Evolutionary conservation across 1,139 yeast genomes (phyloP), one percentile per base, ranked within the genome.

Genomic region (Kodamaea plutei): DNA sequence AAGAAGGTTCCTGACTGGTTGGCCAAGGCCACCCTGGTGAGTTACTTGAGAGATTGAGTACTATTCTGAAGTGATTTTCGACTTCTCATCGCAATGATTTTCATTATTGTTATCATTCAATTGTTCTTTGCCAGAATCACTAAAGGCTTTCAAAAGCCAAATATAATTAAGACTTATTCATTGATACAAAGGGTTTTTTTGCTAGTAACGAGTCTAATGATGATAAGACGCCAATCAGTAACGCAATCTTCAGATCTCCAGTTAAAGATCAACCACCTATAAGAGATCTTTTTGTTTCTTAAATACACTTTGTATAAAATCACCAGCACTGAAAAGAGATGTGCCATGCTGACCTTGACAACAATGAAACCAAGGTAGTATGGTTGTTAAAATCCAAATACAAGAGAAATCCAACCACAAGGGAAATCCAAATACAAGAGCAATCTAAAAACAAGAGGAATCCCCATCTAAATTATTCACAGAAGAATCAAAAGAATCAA

Each of bases 361-460:
- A 63, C 23, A 80, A 83, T 33, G 89, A 81, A 45, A 40, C 47
- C 1, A 77, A 76, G 38, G 91, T 83, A 52, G 83, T 82, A 44
- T 83, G 93, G 58, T 75, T 14, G 47, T 83, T 30, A 89, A 82
- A 53, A 63, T 81, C 25, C 78, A 74, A 27, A 58, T 64, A 12
- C 89, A 82, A 45, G 59, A 72, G 30, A 50, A 50, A n/a, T n/a
- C n/a, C n/a, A n/a, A n/a, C n/a, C n/a, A n/a, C n/a, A n/a, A n/a
- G n/a, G n/a, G n/a, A n/a, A n/a, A n/a, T n/a, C n/a, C n/a, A n/a
- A n/a, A n/a, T n/a, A n/a, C n/a, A n/a, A n/a, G n/a, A n/a, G n/a
- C n/a, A n/a, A n/a, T n/a, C n/a, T n/a, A n/a, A n/a, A n/a, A n/a
- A n/a, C n/a, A n/a, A n/a, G n/a, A n/a, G n/a, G n/a, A n/a, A 19